phyloP scores from a whole-genome alignment of 495 filamentous ascomycete genomes.

The Hypoxylon fragiforme region DNA sequence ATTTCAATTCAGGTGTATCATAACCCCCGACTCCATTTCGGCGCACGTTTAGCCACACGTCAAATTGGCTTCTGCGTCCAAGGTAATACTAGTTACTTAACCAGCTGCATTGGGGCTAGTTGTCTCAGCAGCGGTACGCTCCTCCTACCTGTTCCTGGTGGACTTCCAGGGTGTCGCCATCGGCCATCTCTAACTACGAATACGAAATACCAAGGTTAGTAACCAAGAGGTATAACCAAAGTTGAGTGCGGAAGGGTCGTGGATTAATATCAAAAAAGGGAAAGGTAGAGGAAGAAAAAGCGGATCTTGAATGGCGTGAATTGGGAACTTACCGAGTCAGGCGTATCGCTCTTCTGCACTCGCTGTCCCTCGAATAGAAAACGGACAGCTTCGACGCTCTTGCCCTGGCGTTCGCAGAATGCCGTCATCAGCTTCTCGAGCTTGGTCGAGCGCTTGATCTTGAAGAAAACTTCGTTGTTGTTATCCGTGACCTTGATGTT shows the following conservation, averaged over 20 bases:
- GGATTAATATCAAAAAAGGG: background rate
- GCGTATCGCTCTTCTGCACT: constrained; percentile 85
- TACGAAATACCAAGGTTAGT: constrained; percentile 7
- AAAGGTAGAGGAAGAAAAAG: background rate
- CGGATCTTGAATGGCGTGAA: background rate
- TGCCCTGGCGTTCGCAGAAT: constrained; percentile 96
- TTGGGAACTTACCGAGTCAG: constrained; percentile 75
- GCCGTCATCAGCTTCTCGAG: constrained; percentile 99
- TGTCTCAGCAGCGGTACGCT: constrained; percentile 42
- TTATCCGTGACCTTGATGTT: constrained; percentile 99
- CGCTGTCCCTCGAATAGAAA: constrained; percentile 96
- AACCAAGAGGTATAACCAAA: background rate
- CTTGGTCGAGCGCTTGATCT: constrained; percentile 96
- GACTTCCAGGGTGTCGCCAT: constrained; percentile 95
- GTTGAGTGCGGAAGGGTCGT: background rate
- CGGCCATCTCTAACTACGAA: constrained; percentile 87
- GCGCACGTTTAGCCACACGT: constrained; percentile 5
- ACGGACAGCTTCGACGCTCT: constrained; percentile 77
- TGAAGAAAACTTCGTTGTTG: constrained; percentile 99
- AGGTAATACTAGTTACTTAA: too few species aligned
- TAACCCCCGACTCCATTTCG: constrained; percentile 17
- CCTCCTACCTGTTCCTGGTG: constrained; percentile 97
- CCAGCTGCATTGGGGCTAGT: background rate
- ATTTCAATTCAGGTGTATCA: constrained; percentile 10
- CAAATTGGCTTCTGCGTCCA: too few species aligned